phyloP scores from a whole-genome alignment of 2,329 filamentous ascomycete species.

The Botrytis byssoidea region DNA sequence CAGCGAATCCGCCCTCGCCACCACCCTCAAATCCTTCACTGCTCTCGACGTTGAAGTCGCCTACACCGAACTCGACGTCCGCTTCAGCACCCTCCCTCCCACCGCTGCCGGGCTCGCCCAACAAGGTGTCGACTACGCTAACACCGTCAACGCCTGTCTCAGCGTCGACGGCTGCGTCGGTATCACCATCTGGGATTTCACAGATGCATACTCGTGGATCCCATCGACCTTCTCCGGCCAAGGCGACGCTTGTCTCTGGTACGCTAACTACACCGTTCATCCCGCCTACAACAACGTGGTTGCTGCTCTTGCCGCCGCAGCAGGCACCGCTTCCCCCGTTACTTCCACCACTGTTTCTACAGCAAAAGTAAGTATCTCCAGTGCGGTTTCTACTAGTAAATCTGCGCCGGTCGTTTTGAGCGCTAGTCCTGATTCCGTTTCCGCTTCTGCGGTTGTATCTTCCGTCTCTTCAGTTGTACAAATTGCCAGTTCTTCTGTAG shows the following conservation, averaged over 20 bases:
- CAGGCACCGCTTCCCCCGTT: neutral
- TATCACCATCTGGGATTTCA: conserved; percentile 37
- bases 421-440: neutral
- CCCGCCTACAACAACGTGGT: conserved; percentile 45
- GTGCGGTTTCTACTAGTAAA: neutral
- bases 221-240: conserved; percentile 44
- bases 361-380: neutral
- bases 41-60: conserved; percentile 56
- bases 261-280: conserved; percentile 44
- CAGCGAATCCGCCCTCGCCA: conserved; percentile 44
- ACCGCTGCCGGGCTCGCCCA: conserved; percentile 42
- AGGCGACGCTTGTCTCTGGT: conserved; percentile 46
- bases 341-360: conserved; percentile 14
- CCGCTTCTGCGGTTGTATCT: neutral
- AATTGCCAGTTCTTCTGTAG: neutral
- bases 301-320: conserved; percentile 35
- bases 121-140: conserved; percentile 51
- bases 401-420: neutral
- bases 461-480: neutral
- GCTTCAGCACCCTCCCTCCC: conserved; percentile 48
- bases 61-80: conserved; percentile 62
- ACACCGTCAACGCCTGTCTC: conserved; percentile 33
- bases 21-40: conserved; percentile 51
- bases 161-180: conserved; percentile 32
- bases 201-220: conserved; percentile 43